A percentile compares a stretch with the other conserved stretches of the same genome.
Evolutionary conservation across 345 rosid species (phyloP).

Genomic region (Citrus maxima): DNA sequence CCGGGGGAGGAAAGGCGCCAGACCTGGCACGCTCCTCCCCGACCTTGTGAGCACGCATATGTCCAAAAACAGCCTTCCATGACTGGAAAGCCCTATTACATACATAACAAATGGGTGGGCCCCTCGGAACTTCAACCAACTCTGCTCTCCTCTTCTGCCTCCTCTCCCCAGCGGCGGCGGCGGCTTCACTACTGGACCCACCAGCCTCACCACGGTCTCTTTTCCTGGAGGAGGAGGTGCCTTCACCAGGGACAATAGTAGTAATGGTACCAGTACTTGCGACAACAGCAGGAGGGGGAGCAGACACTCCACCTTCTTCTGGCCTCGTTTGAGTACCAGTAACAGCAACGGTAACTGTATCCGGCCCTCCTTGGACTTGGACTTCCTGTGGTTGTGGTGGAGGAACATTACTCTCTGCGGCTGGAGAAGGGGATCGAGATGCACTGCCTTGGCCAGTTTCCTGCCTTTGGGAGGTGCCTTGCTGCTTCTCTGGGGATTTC

Average conservation of each 20-base stretch:
- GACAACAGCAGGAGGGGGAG: neutral
- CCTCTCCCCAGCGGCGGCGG: neutral
- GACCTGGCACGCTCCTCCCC: conserved; percentile 10
- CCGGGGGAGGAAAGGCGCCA: conserved; percentile 32
- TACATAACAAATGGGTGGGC: conserved; percentile 12
- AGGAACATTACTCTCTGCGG: too few species aligned
- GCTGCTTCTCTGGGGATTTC: neutral
- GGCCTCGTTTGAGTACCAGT: neutral
- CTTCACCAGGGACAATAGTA: neutral
- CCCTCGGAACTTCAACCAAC: conserved; percentile 13
- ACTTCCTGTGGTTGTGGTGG: neutral
- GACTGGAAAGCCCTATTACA: conserved; percentile 22
- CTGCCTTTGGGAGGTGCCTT: neutral
- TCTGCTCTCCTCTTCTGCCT: neutral
- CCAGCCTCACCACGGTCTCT: neutral
- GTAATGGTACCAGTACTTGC: neutral
- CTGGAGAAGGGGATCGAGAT: neutral
- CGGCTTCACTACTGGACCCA: neutral
- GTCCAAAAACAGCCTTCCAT: conserved; percentile 40
- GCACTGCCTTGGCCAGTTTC: neutral
- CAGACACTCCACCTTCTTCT: neutral
- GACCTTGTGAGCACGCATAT: conserved; percentile 26
- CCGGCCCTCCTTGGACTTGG: neutral
- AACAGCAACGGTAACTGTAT: neutral
- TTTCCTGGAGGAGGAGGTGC: neutral